Conservation (phyloP, 495 filamentous ascomycete genomes). For the Aspergillus leporis region DNA sequence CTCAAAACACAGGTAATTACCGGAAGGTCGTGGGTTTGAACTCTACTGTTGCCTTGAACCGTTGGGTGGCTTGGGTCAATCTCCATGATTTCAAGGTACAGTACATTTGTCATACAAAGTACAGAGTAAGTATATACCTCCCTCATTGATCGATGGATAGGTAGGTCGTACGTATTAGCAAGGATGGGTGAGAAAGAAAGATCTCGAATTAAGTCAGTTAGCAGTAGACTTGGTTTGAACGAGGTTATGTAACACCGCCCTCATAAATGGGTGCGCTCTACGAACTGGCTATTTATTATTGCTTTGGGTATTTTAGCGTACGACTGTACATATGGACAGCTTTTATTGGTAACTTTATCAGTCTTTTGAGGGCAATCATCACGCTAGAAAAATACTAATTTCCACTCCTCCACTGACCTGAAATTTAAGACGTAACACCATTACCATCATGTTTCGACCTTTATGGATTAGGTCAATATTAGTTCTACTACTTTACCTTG, state of each 20-base stretch:
- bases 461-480: not conserved
- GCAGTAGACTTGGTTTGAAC: not conserved
- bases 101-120: not conserved
- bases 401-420: not conserved
- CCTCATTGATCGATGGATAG: no score
- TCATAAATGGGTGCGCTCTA: constrained; percentile 6
- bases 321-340: constrained; percentile 6
- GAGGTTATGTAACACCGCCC: not conserved
- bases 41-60: constrained; percentile 1
- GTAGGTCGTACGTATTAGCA: no score
- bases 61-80: not conserved
- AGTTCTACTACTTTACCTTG: no score
- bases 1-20: not conserved
- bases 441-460: constrained; percentile 9
- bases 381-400: constrained; percentile 6
- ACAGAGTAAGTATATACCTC: not conserved
- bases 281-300: not conserved
- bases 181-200: no score
- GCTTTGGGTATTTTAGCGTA: constrained; percentile 2
- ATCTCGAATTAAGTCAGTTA: not conserved
- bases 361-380: not conserved
- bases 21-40: not conserved
- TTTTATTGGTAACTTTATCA: constrained; percentile 9
- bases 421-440: constrained; percentile 7
- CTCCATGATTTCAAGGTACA: not conserved